These are phyloP conservation scores for Amauroascus niger DNA, from an alignment of 2,329 filamentous ascomycete genomes.

Conservation along the genomic window DNA sequence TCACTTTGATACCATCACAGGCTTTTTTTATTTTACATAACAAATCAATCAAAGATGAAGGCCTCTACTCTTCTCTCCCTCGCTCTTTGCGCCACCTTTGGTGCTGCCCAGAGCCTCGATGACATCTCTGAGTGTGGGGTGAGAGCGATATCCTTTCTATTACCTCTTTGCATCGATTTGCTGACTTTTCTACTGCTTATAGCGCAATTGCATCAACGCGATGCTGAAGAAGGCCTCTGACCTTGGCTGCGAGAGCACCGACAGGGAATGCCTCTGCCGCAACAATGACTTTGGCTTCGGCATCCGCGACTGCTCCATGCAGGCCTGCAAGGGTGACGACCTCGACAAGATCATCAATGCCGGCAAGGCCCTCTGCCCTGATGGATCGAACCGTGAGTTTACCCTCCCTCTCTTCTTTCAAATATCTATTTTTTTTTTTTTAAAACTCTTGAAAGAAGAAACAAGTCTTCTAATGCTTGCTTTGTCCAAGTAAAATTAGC, in stretches of 20 bases:
- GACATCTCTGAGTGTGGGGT: conserved; percentile 23
- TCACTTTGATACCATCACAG: no score
- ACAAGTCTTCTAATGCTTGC: neutral
- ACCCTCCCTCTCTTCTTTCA: neutral
- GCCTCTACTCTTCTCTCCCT: conserved; percentile 19
- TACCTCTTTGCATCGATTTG: neutral
- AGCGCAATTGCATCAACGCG: conserved; percentile 39
- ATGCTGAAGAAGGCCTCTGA: conserved; percentile 34
- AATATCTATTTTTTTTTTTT: no score
- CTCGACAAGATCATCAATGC: conserved; percentile 14
- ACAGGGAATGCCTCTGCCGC: conserved; percentile 35
- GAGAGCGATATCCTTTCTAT: no score
- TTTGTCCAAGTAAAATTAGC: neutral
- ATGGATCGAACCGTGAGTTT: neutral
- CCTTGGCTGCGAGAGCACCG: conserved; percentile 33
- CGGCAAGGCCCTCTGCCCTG: neutral
- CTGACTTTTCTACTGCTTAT: conserved; percentile 13
- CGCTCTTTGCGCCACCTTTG: conserved; percentile 17
- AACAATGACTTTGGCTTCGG: conserved; percentile 36
- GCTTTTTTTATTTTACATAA: no score
- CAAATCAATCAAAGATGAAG: no score
- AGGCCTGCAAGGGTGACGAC: conserved; percentile 37
- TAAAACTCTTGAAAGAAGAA: no score
- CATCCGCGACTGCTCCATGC: conserved; percentile 38
- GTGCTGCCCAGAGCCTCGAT: conserved; percentile 18